Conservation (phyloP, 1,139 yeast species). For the Yamadazyma mexicana region DNA sequence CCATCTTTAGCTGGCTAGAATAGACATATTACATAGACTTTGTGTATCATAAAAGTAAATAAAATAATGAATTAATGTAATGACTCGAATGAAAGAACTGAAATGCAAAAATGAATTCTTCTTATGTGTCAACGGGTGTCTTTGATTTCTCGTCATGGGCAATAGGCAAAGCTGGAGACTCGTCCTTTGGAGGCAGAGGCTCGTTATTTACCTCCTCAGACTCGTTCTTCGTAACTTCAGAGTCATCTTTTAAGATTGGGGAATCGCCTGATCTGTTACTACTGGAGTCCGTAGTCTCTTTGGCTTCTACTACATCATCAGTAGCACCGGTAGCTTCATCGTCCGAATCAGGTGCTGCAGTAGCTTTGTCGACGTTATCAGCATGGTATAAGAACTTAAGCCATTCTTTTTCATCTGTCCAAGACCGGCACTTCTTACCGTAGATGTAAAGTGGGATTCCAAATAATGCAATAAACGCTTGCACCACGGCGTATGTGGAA, state of each 20-base stretch:
- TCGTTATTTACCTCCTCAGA: too few species aligned
- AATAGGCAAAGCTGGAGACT: too few species aligned
- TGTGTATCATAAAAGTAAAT: too few species aligned
- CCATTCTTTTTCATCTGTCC: conserved; percentile 48
- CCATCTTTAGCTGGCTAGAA: background rate
- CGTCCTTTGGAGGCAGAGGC: too few species aligned
- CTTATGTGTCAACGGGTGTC: too few species aligned
- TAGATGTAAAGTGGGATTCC: conserved; percentile 57
- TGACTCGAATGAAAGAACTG: too few species aligned
- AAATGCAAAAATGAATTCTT: too few species aligned
- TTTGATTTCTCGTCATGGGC: too few species aligned
- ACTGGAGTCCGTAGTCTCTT: background rate
- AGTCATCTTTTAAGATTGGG: background rate
- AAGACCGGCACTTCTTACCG: conserved; percentile 52
- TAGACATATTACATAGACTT: too few species aligned
- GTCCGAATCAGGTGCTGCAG: conserved; percentile 5
- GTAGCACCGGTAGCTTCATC: background rate
- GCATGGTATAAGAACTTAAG: conserved; percentile 33
- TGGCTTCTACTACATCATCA: background rate
- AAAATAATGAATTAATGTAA: too few species aligned
- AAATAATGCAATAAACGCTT: conserved; percentile 46
- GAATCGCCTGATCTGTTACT: conserved; percentile 4
- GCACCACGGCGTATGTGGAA: conserved; percentile 54
- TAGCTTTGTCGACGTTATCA: conserved; percentile 19
- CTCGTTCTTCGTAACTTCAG: too few species aligned